Conservation (phyloP, 257 asterid species). For the Ocimum tenuiflorum region DNA sequence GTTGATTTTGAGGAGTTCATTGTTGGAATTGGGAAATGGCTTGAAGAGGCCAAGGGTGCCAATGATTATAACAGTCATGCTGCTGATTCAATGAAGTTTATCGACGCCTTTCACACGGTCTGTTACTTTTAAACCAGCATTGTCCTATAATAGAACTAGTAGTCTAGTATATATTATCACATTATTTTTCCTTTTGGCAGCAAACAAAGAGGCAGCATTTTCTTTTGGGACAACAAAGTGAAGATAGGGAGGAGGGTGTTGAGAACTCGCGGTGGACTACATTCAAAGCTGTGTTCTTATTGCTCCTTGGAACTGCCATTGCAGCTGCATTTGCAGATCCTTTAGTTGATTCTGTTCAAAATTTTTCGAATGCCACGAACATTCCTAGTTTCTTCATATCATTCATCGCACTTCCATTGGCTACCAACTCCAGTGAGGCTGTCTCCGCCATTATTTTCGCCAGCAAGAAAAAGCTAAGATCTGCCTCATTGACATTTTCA, state of each 20-base stretch:
- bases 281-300: constrained; percentile 55
- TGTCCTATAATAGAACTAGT: not conserved
- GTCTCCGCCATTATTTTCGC: constrained; percentile 87
- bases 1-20: constrained; percentile 48
- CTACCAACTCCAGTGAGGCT: constrained; percentile 96
- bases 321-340: constrained; percentile 98
- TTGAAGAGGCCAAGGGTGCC: constrained; percentile 51
- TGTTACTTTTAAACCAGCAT: not conserved
- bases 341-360: constrained; percentile 75
- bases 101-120: constrained; percentile 64
- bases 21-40: constrained; percentile 62
- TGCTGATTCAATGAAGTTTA: constrained; percentile 49
- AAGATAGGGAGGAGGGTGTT: constrained; percentile 52
- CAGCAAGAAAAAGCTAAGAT: constrained; percentile 62
- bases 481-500: constrained; percentile 84
- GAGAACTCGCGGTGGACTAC: constrained; percentile 42
- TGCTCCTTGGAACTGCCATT: constrained; percentile 64
- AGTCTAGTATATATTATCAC: not conserved
- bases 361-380: constrained; percentile 72
- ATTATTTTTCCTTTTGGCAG: constrained; percentile 28
- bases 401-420: constrained; percentile 75
- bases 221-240: constrained; percentile 55
- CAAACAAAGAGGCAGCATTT: constrained; percentile 68
- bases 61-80: constrained; percentile 19
- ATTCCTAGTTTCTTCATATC: constrained; percentile 92